Evolutionary conservation across 768 basidiomycete species (phyloP).

Genomic region (Boletus rufocinnamomeus): DNA sequence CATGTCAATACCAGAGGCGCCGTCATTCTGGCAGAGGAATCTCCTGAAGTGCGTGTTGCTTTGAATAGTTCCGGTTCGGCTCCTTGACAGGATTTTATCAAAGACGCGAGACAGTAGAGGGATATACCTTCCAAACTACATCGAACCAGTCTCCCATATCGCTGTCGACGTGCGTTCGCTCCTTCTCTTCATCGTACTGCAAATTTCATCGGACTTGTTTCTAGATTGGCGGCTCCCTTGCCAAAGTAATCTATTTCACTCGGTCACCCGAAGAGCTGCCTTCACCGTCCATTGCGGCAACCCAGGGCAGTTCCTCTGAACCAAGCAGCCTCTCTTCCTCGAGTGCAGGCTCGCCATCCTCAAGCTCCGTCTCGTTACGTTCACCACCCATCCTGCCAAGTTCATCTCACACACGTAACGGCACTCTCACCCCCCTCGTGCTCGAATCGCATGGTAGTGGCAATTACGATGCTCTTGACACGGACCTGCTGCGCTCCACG

Average conservation of each 20-base stretch:
- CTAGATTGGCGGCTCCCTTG: conserved; percentile 94
- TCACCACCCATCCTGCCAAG: conserved; percentile 30
- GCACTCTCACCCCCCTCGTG: conserved; percentile 81
- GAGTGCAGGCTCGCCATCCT: conserved; percentile 31
- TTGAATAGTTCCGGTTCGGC: conserved; percentile 4
- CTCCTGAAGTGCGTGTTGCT: conserved; percentile 72
- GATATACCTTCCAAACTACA: conserved; percentile 97
- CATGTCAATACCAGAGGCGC: conserved; percentile 96
- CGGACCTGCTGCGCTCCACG: conserved; percentile 56
- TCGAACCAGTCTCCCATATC: conserved; percentile 96
- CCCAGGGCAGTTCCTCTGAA: conserved; percentile 55
- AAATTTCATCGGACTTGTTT: conserved; percentile 8
- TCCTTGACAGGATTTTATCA: conserved; percentile 17
- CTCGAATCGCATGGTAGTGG: conserved; percentile 51
- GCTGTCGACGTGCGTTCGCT: conserved; percentile 84
- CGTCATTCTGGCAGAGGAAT: conserved; percentile 90
- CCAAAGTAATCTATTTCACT: conserved; percentile 98
- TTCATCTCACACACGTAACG: conserved; percentile 48
- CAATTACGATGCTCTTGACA: conserved; percentile 35
- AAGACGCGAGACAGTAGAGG: conserved; percentile 93
- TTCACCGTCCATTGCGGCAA: conserved; percentile 69
- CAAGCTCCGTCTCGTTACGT: conserved; percentile 8
- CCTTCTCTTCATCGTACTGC: neutral
- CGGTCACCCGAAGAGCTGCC: conserved; percentile 86
- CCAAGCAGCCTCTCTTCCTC: conserved; percentile 45